Conservation (phyloP, 2,329 filamentous ascomycete genomes). For the Diplocarpon mali region DNA sequence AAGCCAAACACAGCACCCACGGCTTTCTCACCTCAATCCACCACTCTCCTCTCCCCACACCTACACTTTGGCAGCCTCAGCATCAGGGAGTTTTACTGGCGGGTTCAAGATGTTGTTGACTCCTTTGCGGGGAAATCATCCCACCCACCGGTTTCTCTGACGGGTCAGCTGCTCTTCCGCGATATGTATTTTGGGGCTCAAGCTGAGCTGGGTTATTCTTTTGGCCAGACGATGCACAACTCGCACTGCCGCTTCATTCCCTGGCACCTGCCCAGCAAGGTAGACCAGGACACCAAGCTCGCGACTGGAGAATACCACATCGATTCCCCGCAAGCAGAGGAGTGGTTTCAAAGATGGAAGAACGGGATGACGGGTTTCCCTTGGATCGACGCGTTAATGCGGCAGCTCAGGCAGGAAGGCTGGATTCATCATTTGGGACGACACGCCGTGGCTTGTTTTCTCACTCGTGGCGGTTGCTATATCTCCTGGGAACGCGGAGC, state of each 20-base stretch:
- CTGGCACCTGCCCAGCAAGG: conserved; percentile 61
- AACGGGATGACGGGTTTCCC: conserved; percentile 62
- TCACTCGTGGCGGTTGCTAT: conserved; percentile 71
- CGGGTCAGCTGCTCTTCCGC: conserved; percentile 63
- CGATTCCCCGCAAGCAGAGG: conserved; percentile 50
- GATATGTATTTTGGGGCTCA: conserved; percentile 81
- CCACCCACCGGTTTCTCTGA: conserved; percentile 54
- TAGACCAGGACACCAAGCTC: conserved; percentile 31
- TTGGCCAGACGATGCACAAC: conserved; percentile 56
- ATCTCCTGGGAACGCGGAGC: conserved; percentile 69
- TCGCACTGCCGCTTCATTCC: conserved; percentile 61
- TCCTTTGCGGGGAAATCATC: conserved; percentile 40
- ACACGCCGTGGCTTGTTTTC: conserved; percentile 68
- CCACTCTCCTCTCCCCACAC: conserved; percentile 62
- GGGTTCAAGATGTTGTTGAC: conserved; percentile 50
- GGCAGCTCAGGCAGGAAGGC: conserved; percentile 58
- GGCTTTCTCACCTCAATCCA: conserved; percentile 60
- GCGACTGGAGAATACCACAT: conserved; percentile 51
- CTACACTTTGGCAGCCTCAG: conserved; percentile 65
- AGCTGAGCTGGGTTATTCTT: conserved; percentile 51
- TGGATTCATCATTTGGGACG: conserved; percentile 75
- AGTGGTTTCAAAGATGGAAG: conserved; percentile 59
- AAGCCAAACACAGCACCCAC: conserved; percentile 69
- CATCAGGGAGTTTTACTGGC: conserved; percentile 64
- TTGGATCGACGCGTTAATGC: conserved; percentile 73